Conservation (phyloP, 768 basidiomycete genomes). For the Boletus huronensis region DNA sequence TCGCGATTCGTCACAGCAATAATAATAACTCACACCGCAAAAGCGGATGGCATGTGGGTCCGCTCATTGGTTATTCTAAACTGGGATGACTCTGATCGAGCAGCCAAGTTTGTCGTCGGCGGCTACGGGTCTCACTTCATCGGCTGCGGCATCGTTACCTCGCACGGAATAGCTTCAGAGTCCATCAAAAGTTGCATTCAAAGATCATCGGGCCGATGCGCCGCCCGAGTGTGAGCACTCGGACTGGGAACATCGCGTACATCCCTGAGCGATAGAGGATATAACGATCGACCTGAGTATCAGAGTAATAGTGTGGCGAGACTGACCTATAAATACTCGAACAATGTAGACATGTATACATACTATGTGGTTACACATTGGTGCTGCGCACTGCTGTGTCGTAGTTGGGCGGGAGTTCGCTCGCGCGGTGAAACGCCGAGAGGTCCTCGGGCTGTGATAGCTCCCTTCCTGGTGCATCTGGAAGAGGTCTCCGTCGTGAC, state of each 20-base stretch:
- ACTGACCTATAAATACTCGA: not conserved
- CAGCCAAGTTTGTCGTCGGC: not conserved
- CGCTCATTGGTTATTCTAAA: not conserved
- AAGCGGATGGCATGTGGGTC: no score
- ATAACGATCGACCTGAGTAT: not conserved
- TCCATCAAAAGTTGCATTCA: not conserved
- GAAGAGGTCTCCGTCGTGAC: conserved; percentile 6
- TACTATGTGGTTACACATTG: not conserved
- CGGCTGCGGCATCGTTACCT: not conserved
- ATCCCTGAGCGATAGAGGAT: not conserved
- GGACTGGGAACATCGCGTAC: not conserved
- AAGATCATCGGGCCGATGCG: not conserved
- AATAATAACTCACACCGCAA: no score
- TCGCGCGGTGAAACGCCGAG: not conserved
- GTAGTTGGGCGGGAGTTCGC: conserved; percentile 17
- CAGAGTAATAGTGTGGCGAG: not conserved
- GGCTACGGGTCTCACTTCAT: not conserved
- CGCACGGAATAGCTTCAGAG: not conserved
- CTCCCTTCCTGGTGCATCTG: not conserved
- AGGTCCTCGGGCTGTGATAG: not conserved
- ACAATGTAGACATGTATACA: not conserved
- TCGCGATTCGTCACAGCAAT: no score
- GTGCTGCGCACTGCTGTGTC: conserved; percentile 10
- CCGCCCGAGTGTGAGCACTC: not conserved
- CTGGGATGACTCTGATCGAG: not conserved